Evolutionary conservation across 257 asterid species (phyloP).

Genomic region (Knoxia roxburghii): DNA sequence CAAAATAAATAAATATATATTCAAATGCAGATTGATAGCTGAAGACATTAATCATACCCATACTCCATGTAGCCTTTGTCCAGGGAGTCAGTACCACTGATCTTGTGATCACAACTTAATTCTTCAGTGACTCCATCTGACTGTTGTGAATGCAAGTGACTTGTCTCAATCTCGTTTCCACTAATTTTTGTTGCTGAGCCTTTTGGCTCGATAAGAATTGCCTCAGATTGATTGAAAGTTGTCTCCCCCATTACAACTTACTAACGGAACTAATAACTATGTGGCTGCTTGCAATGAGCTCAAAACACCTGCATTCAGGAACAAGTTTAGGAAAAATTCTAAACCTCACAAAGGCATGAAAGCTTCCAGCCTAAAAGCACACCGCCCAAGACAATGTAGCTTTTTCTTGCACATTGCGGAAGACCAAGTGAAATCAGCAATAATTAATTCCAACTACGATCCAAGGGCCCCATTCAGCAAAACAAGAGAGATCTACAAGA

Average conservation of each 20-base stretch:
- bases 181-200: conserved; percentile 18
- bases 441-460: conserved; percentile 56
- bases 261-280: conserved; percentile 27
- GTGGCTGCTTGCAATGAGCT: conserved; percentile 31
- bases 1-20: too few relatives aligned
- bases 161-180: conserved; percentile 20
- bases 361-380: conserved; percentile 57
- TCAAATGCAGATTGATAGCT: not conserved
- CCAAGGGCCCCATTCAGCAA: conserved; percentile 70
- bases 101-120: conserved; percentile 17
- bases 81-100: conserved; percentile 30
- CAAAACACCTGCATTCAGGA: conserved; percentile 66
- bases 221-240: conserved; percentile 37
- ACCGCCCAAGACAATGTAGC: conserved; percentile 56
- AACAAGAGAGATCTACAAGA: conserved; percentile 48
- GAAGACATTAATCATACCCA: conserved; percentile 48
- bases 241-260: conserved; percentile 44
- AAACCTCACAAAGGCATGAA: conserved; percentile 44
- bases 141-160: conserved; percentile 25
- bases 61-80: conserved; percentile 59
- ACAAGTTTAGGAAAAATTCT: conserved; percentile 48
- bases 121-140: conserved; percentile 24
- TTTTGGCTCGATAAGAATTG: conserved; percentile 25
- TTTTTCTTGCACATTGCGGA: conserved; percentile 50
- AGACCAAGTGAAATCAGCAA: conserved; percentile 64